phyloP scores from a whole-genome alignment of 2,329 filamentous ascomycete genomes.

The Tricladium varicosporioides region DNA sequence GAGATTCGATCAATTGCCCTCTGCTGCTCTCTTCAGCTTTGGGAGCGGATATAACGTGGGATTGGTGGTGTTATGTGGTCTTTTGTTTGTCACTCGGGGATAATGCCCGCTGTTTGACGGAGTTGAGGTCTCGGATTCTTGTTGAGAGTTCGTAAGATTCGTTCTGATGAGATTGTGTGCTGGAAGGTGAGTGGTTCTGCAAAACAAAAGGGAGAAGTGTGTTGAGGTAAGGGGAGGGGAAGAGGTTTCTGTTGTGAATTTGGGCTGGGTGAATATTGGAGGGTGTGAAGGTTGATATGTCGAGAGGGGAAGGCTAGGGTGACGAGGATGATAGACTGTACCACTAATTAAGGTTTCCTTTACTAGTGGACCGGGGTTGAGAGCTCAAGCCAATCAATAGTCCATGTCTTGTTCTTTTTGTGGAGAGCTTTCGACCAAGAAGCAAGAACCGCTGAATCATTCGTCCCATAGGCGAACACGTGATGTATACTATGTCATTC shows the following conservation, averaged over 20 bases:
- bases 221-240: neutral
- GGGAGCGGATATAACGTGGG: conserved; percentile 6
- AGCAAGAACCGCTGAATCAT: too few relatives aligned
- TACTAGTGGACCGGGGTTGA: too few relatives aligned
- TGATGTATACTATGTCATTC: too few relatives aligned
- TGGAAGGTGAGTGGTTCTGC: neutral
- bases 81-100: conserved; percentile 16
- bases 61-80: conserved; percentile 6
- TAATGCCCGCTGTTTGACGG: conserved; percentile 10
- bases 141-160: neutral
- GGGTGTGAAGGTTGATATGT: neutral
- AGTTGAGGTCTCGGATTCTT: too few relatives aligned
- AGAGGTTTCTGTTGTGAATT: neutral
- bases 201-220: neutral
- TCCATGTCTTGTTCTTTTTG: neutral
- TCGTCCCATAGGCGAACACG: too few relatives aligned
- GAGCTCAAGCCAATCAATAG: conserved; percentile 1
- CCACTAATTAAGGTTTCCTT: conserved; percentile 4
- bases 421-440: neutral
- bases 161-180: neutral
- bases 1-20: conserved; percentile 22
- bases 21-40: conserved; percentile 27
- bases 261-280: neutral
- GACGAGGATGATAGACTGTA: conserved; percentile 1
- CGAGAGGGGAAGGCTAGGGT: neutral